Evolutionary conservation across 225 moss, liverwort and hornwort species (phyloP).

Genomic region (Straminergon stramineum): DNA sequence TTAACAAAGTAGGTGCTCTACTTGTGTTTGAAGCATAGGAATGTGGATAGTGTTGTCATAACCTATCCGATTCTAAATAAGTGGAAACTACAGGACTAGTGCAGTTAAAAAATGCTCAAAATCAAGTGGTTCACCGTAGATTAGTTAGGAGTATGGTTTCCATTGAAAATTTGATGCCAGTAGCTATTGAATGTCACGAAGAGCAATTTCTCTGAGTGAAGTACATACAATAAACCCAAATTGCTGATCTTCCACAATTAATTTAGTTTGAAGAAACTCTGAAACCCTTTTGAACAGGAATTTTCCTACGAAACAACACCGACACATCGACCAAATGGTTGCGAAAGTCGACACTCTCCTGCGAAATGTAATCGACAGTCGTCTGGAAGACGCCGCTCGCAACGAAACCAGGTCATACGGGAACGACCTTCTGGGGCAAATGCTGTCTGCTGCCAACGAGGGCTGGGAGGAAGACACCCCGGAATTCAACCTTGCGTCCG

Average conservation of each 20-base stretch:
- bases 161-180: not conserved
- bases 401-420: not conserved
- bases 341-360: not conserved
- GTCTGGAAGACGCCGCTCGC: not conserved
- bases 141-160: not conserved
- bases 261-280: not conserved
- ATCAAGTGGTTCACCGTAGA: not conserved
- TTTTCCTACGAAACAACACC: conserved; percentile 1
- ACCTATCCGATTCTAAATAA: not conserved
- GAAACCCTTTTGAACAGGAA: not conserved
- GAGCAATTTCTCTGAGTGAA: not conserved
- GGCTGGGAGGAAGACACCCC: not conserved
- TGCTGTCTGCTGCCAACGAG: conserved; percentile 16
- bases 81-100: not conserved
- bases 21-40: too few species aligned
- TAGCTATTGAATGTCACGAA: not conserved
- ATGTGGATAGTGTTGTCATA: not conserved
- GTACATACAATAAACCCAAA: too few species aligned
- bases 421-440: conserved; percentile 21
- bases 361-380: not conserved
- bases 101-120: not conserved
- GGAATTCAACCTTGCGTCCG: conserved; percentile 16
- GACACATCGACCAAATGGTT: not conserved
- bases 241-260: not conserved
- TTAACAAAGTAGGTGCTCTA: not conserved